Conservation (phyloP, 805 yeast genomes). For the Ogataea henricii region DNA sequence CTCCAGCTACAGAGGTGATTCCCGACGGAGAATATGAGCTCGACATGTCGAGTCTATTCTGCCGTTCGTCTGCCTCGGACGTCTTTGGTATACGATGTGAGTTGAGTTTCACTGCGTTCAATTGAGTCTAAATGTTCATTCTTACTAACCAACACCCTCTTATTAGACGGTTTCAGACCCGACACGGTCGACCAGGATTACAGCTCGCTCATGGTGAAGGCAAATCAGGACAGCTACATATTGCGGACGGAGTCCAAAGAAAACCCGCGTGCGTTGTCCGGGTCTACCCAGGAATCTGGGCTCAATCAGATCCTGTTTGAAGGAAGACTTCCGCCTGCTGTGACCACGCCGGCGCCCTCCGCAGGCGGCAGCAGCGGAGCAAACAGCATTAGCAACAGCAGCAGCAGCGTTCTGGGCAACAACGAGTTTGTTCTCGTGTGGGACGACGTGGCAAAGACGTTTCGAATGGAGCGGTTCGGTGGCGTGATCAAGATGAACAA, state of each 20-base stretch:
- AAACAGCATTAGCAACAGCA: background rate
- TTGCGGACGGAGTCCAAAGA: slow-evolving; percentile 30
- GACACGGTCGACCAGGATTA: slow-evolving; percentile 32
- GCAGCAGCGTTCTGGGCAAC: background rate
- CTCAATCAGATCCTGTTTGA: slow-evolving; percentile 32
- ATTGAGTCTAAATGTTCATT: background rate
- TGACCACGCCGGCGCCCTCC: background rate
- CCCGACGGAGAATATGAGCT: slow-evolving; percentile 41
- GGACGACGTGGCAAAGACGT: slow-evolving; percentile 28
- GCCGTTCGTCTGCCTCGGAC: slow-evolving; percentile 20
- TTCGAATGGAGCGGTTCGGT: slow-evolving; percentile 30
- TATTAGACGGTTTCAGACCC: slow-evolving; percentile 34
- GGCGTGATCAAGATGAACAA: slow-evolving; percentile 34
- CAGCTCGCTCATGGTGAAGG: slow-evolving; percentile 27
- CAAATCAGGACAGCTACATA: slow-evolving; percentile 24
- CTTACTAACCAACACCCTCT: background rate
- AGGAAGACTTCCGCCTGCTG: slow-evolving; percentile 26
- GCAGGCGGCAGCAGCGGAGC: background rate
- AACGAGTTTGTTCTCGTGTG: slow-evolving; percentile 31
- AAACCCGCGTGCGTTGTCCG: slow-evolving; percentile 21
- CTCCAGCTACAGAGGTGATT: slow-evolving; percentile 11
- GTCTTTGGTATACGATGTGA: slow-evolving; percentile 36
- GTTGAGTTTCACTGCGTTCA: too few species aligned
- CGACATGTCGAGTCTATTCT: slow-evolving; percentile 32
- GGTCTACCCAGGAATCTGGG: slow-evolving; percentile 7